Base-by-base conservation (phyloP, 495 filamentous ascomycete species). In the Emericellopsis terricola region DNA sequence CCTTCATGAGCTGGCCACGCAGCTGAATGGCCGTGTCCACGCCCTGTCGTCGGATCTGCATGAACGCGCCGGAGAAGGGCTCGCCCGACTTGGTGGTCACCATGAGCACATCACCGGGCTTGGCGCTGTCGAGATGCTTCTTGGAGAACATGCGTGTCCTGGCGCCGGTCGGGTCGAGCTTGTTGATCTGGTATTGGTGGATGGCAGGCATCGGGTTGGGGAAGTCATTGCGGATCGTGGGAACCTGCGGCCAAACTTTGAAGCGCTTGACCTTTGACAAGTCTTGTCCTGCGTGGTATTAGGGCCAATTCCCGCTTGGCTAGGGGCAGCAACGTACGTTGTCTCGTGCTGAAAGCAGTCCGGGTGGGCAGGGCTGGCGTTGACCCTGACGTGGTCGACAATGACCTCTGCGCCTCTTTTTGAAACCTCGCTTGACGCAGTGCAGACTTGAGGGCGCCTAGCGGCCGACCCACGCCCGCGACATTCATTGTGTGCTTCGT, bases 61-160 rank as follows among this genome's bases (percentile, higher is more conserved):
- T 52, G 41, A 76, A 77, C 8, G 91, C 80, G 19, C 89, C 89
- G 10, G 83, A 66, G 53, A 94, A 94, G 0, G 89, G 86, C 45
- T 93, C 86, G 20, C 84, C 68, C 78, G 42, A 52, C 52, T 43
- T 73, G 71, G 59, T 77, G 62, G 53, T 84, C 24, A 93, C 79
- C 35, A 84, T 79, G n/a, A 97, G 61, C 41, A 96, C 80, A 56
- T 97, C 89, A 39, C 89, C 89, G 5, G 71, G 62, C 39, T 74
- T 69, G 19, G 76, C 79, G 41, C 69, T 67, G 52, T 92, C 79
- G 14, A 65, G 66, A 53, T 83, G 87, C 19, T 57, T 48, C 31
- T 73, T 73, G 39, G 76, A 67, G 59, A 96, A 93, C 18, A 96
- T 72, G 18, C 73, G 69, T 32, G 72, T 75, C 11, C 86, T 78